phyloP scores from a whole-genome alignment of 2,329 filamentous ascomycete genomes.

The Cadophora sp. region DNA sequence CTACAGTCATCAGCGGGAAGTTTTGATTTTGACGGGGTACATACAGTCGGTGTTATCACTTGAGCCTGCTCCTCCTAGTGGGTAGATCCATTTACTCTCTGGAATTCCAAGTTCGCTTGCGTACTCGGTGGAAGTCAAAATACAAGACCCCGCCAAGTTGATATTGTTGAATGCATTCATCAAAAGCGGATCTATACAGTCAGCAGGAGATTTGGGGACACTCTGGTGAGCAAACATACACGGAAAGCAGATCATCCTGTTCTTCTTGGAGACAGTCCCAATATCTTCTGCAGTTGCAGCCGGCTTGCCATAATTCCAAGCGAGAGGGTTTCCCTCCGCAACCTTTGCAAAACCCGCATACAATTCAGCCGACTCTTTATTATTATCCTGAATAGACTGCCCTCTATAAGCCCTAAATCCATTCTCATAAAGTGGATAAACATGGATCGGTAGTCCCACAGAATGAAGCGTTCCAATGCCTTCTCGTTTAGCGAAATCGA shows the following conservation, averaged over 20 bases:
- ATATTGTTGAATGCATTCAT: slow-evolving; percentile 78
- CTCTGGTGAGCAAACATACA: slow-evolving; percentile 52
- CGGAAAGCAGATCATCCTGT: slow-evolving; percentile 72
- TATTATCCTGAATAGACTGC: slow-evolving; percentile 62
- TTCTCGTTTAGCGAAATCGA: slow-evolving; percentile 40
- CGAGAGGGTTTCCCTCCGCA: slow-evolving; percentile 32
- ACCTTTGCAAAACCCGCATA: slow-evolving; percentile 43
- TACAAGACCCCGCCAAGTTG: slow-evolving; percentile 65
- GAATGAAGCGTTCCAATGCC: slow-evolving; percentile 62
- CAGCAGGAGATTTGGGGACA: slow-evolving; percentile 27
- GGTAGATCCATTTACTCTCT: slow-evolving; percentile 65
- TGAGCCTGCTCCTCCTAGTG: slow-evolving; percentile 68
- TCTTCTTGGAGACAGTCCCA: slow-evolving; percentile 58
- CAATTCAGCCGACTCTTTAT: slow-evolving; percentile 62
- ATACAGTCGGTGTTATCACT: slow-evolving; percentile 61
- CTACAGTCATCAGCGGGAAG: slow-evolving; percentile 44
- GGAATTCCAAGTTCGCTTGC: slow-evolving; percentile 62
- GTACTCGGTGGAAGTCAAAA: slow-evolving; percentile 63
- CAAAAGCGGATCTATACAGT: slow-evolving; percentile 62
- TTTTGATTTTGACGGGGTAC: slow-evolving; percentile 27
- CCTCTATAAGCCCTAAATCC: slow-evolving; percentile 61
- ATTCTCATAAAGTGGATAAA: slow-evolving; percentile 73
- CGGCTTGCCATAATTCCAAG: slow-evolving; percentile 61
- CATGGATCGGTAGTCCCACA: slow-evolving; percentile 68
- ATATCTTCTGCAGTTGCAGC: slow-evolving; percentile 58